Percentiles rank a stretch among this genome's conserved stretches.
Evolutionary conservation across 2,329 filamentous ascomycete genomes (phyloP).

Genomic region (Trichoderma cornu-damae): DNA sequence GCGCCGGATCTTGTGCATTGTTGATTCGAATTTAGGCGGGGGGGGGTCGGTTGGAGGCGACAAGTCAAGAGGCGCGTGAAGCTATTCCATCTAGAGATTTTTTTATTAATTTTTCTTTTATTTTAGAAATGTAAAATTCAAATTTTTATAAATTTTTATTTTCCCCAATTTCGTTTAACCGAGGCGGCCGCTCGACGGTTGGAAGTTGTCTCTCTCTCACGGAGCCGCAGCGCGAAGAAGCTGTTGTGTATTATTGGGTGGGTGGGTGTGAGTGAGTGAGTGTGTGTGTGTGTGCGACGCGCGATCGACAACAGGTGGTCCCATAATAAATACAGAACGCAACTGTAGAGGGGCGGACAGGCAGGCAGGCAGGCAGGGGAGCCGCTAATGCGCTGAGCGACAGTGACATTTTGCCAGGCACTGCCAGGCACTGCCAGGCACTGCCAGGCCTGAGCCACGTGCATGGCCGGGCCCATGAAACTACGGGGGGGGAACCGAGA

Average conservation of each 20-base stretch:
- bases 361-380: slow-evolving; percentile 5
- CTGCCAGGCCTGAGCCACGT: slow-evolving; percentile 5
- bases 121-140: too few species aligned
- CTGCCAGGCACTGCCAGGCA: too few species aligned
- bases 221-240: not conserved
- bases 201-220: slow-evolving; percentile 6
- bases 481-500: slow-evolving; percentile 3
- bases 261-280: slow-evolving; percentile 5
- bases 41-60: not conserved
- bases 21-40: slow-evolving; percentile 5
- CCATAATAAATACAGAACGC: slow-evolving; percentile 4
- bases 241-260: not conserved
- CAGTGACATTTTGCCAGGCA: too few species aligned
- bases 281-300: slow-evolving; percentile 4
- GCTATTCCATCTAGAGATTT: too few species aligned
- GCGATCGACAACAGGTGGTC: slow-evolving; percentile 10
- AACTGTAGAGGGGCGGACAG: not conserved
- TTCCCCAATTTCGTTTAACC: too few species aligned
- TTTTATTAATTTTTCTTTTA: too few species aligned
- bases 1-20: slow-evolving; percentile 13
- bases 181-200: not conserved
- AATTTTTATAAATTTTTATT: too few species aligned
- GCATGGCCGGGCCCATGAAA: not conserved
- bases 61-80: not conserved
- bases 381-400: not conserved